These are phyloP conservation scores for Claviceps sp. DNA, from an alignment of 2,329 filamentous ascomycete species.

Conservation along the genomic window DNA sequence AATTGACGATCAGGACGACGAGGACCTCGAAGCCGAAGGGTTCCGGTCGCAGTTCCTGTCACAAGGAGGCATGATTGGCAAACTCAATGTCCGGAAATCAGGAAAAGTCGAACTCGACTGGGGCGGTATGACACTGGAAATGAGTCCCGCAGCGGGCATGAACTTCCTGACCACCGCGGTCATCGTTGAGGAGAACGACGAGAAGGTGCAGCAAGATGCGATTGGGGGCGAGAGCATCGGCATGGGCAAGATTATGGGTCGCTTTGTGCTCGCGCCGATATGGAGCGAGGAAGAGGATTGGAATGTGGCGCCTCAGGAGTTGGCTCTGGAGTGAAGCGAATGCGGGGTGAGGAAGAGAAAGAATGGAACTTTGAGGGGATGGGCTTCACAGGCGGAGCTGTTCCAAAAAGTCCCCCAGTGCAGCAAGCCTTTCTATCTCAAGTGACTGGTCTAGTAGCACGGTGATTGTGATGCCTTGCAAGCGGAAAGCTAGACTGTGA, in stretches of 20 bases:
- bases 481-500: too few relatives aligned
- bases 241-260: constrained; percentile 50
- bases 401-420: too few relatives aligned
- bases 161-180: constrained; percentile 46
- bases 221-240: constrained; percentile 39
- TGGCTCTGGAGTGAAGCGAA: constrained; percentile 8
- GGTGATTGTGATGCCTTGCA: too few relatives aligned
- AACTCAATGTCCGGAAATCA: constrained; percentile 46
- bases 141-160: constrained; percentile 37
- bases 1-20: constrained; percentile 17
- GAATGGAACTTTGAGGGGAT: too few relatives aligned
- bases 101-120: constrained; percentile 49
- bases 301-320: constrained; percentile 27
- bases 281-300: constrained; percentile 46
- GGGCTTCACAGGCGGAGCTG: too few relatives aligned
- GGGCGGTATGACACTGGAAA: constrained; percentile 42
- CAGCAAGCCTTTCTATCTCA: too few relatives aligned
- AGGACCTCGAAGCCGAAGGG: constrained; percentile 19
- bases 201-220: constrained; percentile 30
- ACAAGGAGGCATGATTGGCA: constrained; percentile 46
- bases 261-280: constrained; percentile 45
- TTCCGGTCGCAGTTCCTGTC: constrained; percentile 26
- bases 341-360: too few relatives aligned
- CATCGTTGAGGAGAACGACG: constrained; percentile 43
- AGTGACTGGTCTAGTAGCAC: too few relatives aligned